phyloP scores from a whole-genome alignment of 2,329 filamentous ascomycete genomes.

The Monosporascus sp. region DNA sequence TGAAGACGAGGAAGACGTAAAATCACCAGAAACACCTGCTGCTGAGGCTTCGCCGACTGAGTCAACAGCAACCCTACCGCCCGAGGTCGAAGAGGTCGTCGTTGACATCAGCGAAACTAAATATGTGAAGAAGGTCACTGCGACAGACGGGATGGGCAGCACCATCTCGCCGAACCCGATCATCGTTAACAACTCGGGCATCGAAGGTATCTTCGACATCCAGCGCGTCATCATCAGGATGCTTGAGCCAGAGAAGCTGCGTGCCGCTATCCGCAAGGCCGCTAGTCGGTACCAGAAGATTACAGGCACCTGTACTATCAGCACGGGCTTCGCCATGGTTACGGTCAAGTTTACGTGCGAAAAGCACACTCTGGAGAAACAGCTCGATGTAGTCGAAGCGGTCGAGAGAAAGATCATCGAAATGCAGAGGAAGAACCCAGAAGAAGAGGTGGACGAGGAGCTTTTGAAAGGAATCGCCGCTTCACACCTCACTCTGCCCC shows the following conservation, averaged over 20 bases:
- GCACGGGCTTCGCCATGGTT: slow-evolving; percentile 25
- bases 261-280: slow-evolving; percentile 18
- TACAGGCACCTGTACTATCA: slow-evolving; percentile 25
- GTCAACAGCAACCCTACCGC: not conserved
- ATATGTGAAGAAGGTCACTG: slow-evolving; percentile 2
- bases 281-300: slow-evolving; percentile 21
- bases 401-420: slow-evolving; percentile 20
- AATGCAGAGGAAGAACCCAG: slow-evolving; percentile 10
- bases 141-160: slow-evolving; percentile 9
- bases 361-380: slow-evolving; percentile 18
- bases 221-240: slow-evolving; percentile 40
- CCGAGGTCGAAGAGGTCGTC: slow-evolving; percentile 5
- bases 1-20: not conserved
- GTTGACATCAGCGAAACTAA: slow-evolving; percentile 6
- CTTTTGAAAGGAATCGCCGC: not conserved
- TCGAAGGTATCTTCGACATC: slow-evolving; percentile 26
- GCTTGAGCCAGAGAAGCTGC: slow-evolving; percentile 23
- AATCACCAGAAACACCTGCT: not conserved
- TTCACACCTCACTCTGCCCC: no score
- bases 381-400: slow-evolving; percentile 25
- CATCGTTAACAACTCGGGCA: slow-evolving; percentile 12
- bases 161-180: slow-evolving; percentile 30
- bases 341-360: slow-evolving; percentile 25
- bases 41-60: no score
- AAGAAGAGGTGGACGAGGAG: slow-evolving; percentile 9